phyloP scores from a whole-genome alignment of 1,284 basidiomycete genomes.

The Fomitopsis pinicola region DNA sequence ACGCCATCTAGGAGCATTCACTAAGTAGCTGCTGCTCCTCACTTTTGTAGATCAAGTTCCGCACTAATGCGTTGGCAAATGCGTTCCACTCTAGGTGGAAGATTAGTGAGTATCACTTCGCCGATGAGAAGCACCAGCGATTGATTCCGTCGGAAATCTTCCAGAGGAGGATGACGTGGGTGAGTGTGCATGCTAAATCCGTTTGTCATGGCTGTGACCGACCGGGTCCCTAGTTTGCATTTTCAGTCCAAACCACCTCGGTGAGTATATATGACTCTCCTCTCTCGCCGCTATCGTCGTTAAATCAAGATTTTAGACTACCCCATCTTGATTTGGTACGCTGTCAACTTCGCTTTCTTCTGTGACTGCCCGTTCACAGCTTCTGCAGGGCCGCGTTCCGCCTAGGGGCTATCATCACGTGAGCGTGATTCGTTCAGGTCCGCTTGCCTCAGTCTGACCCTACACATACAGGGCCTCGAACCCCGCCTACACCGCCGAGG shows the following conservation, averaged over 20 bases:
- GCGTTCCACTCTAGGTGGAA: constrained; percentile 17
- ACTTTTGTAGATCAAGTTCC: constrained; percentile 13
- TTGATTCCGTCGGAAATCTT: background rate
- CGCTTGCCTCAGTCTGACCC: background rate
- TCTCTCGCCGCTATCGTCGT: background rate
- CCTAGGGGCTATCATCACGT: constrained; percentile 67
- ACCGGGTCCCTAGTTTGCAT: constrained; percentile 23
- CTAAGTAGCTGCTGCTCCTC: too few species aligned
- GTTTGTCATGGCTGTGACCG: background rate
- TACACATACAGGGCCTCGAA: constrained; percentile 43
- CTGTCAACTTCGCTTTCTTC: background rate
- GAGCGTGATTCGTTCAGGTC: constrained; percentile 17
- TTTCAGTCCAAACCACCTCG: constrained; percentile 32
- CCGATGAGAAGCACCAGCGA: background rate
- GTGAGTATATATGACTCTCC: constrained; percentile 7
- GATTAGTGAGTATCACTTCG: constrained; percentile 13
- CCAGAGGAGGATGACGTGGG: constrained; percentile 20
- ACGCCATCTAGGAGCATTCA: too few species aligned
- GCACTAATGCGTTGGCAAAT: constrained; percentile 20
- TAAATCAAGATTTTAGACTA: constrained; percentile 45
- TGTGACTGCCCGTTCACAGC: background rate
- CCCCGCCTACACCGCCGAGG: constrained; percentile 58
- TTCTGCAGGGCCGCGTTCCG: constrained; percentile 53
- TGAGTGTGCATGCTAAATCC: constrained; percentile 3
- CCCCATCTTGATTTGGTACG: constrained; percentile 53